A percentile compares a stretch with the other conserved stretches of the same genome.
Evolutionary conservation across 495 filamentous ascomycete genomes (phyloP).

Genomic region (Lentithecium fluviatile): DNA sequence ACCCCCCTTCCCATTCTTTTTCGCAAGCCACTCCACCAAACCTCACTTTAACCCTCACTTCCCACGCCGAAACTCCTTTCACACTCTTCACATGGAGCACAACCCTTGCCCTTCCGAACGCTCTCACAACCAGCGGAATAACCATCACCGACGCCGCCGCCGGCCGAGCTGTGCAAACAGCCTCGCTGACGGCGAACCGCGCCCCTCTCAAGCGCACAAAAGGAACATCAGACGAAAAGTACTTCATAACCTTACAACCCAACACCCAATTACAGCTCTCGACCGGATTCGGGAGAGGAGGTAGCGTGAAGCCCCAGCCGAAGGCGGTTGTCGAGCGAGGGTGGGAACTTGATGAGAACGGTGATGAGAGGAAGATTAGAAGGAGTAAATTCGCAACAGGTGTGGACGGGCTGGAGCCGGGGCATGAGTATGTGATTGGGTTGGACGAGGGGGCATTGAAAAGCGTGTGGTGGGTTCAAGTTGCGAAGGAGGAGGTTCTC

Average conservation of each 20-base stretch:
- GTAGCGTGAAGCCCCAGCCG: conserved; percentile 1
- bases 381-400: neutral
- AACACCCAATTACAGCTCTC: neutral
- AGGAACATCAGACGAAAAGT: conserved; percentile 3
- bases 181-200: neutral
- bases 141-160: neutral
- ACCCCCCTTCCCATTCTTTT: too few species aligned
- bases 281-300: neutral
- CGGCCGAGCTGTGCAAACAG: neutral
- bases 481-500: neutral
- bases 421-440: neutral
- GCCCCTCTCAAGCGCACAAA: neutral
- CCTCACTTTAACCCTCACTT: too few species aligned
- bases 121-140: neutral
- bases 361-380: neutral
- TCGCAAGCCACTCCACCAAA: too few species aligned
- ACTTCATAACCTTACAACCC: neutral
- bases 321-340: conserved; percentile 3
- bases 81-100: conserved; percentile 6
- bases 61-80: too few species aligned
- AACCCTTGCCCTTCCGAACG: neutral
- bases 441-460: neutral
- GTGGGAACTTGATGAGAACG: neutral
- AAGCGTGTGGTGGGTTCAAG: neutral
- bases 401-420: neutral